Evolutionary conservation across 768 basidiomycete species (phyloP).

Genomic region (Imleria badia): DNA sequence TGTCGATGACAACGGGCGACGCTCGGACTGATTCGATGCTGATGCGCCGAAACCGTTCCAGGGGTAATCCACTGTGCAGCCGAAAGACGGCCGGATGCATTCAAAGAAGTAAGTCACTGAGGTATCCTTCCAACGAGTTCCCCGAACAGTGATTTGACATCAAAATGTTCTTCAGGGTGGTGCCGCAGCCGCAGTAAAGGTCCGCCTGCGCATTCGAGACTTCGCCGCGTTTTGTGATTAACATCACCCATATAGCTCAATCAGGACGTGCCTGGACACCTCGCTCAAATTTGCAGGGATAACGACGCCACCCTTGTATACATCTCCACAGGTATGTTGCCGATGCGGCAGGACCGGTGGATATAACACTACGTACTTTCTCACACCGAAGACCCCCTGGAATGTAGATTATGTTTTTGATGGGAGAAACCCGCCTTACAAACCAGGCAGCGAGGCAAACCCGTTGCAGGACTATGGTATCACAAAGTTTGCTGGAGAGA

Average conservation of each 20-base stretch:
- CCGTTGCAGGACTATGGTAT: constrained; percentile 88
- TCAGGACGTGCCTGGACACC: constrained; percentile 65
- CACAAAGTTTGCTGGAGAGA: constrained; percentile 86
- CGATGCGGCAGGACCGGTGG: neutral
- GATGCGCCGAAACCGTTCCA: constrained; percentile 27
- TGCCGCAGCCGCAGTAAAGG: constrained; percentile 65
- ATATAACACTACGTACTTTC: neutral
- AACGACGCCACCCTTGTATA: constrained; percentile 76
- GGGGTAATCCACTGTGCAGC: constrained; percentile 96
- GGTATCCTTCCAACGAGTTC: neutral
- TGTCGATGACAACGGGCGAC: constrained; percentile 26
- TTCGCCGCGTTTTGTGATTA: neutral
- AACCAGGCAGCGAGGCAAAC: constrained; percentile 67
- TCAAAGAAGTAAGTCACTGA: constrained; percentile 65
- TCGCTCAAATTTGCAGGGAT: constrained; percentile 64
- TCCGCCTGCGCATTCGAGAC: constrained; percentile 28
- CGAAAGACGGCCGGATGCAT: constrained; percentile 89
- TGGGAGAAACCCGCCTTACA: constrained; percentile 89
- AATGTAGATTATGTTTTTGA: constrained; percentile 90
- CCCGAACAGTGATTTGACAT: neutral
- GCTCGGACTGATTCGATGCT: neutral
- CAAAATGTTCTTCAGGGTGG: constrained; percentile 37
- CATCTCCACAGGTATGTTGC: constrained; percentile 80
- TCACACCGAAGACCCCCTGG: constrained; percentile 5
- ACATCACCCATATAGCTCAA: constrained; percentile 59